Base-by-base conservation (phyloP, 495 filamentous ascomycete species). In the Aspergillus diversus region DNA sequence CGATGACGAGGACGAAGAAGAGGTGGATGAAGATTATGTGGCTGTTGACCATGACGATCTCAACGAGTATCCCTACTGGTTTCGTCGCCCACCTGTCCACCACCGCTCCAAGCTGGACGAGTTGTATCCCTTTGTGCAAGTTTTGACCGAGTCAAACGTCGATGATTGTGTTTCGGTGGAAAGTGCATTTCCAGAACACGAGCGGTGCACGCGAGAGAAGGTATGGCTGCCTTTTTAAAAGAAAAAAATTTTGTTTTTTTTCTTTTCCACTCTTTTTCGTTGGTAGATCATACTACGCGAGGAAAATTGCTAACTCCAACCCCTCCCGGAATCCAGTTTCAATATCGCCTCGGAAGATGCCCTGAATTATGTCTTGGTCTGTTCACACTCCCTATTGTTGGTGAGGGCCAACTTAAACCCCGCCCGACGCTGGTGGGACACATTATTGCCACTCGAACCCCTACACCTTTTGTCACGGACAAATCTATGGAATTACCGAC, bases 331-430 rank as follows among this genome's bases (percentile, higher is more conserved):
- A 34, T 55, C 42, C 59, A 97, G 94, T 89, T 97, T 66, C 76
- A 83, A 32, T 97, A 97, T 71, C 91, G 93, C 56, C 86, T 98
- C 15, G 84, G 81, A 15, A 80, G 79, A 66, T 94, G 90, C 69
- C 86, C 89, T n/a, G 89, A 93, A 66, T 83, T 97, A 43, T 88
- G 84, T 69, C 75, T 95, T 46, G 94, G 94, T 34, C 77, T 98
- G 60, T 97, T 90, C 84, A 89, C 80, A 48, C 80, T 86, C 33
- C 77, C 73, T 37, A 69, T 82, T 57, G 66, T 80, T 33, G 75
- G 79, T 43, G 73, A 77, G 39, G 64, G 66, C 70, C 66, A 77
- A 77, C 68, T 75, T 77, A 83, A 76, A 47, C 81, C 61, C 62
- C 79, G 63, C 55, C 78, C 74, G 63, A 81, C 82, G 15, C 81